phyloP scores from a whole-genome alignment of 2,329 filamentous ascomycete species.

The Colletotrichum magnum region DNA sequence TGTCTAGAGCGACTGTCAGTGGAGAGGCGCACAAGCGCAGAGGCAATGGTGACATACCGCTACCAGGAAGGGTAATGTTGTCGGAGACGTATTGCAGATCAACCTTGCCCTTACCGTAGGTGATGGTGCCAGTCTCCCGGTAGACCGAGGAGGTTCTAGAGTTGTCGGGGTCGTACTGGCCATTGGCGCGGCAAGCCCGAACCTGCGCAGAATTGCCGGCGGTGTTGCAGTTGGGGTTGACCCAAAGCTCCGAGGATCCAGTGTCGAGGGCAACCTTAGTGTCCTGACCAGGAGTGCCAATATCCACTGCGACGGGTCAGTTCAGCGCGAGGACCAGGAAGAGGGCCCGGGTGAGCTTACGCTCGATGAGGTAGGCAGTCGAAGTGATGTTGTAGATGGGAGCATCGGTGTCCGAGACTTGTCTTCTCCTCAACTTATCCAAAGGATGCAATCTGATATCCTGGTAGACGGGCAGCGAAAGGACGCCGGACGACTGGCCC shows the following conservation, averaged over 20 bases:
- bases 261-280: constrained; percentile 65
- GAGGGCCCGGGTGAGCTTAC: constrained; percentile 10
- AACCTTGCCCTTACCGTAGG: constrained; percentile 49
- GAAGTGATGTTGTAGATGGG: constrained; percentile 40
- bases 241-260: constrained; percentile 69
- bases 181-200: constrained; percentile 56
- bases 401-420: constrained; percentile 35
- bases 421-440: constrained; percentile 37
- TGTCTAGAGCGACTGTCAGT: constrained; percentile 33
- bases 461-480: constrained; percentile 41
- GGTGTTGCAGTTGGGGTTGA: constrained; percentile 63
- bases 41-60: constrained; percentile 39
- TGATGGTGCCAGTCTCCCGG: constrained; percentile 41
- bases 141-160: constrained; percentile 45
- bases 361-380: constrained; percentile 41
- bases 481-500: constrained; percentile 24
- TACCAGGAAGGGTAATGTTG: constrained; percentile 47
- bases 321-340: too few relatives aligned
- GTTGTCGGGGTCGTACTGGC: constrained; percentile 53
- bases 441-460: constrained; percentile 37
- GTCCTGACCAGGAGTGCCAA: constrained; percentile 57
- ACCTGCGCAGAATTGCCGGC: constrained; percentile 52
- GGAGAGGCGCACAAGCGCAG: accelerated
- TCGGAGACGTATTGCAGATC: constrained; percentile 48
- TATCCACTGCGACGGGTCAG: constrained; percentile 27